Percentiles rank a stretch among this genome's conserved stretches.
Evolutionary conservation across 176 grass and related monocot species (phyloP).

Genomic region (Oryza meridionalis): DNA sequence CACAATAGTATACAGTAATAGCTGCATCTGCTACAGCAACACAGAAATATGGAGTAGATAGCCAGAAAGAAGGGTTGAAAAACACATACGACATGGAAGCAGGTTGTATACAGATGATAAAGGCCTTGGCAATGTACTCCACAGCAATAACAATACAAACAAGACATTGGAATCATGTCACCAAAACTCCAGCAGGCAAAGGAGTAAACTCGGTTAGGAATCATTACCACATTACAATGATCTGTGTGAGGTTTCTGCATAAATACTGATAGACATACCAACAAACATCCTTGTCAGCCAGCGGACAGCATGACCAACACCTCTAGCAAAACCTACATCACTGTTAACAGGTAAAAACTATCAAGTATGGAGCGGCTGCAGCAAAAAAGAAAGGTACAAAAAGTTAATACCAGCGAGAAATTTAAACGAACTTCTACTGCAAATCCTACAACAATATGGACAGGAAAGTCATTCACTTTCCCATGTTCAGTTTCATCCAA

Average conservation of each 20-base stretch:
- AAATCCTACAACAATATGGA: slow-evolving; percentile 53
- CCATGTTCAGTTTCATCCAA: slow-evolving; percentile 66
- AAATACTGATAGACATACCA: slow-evolving; percentile 28
- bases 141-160: background rate
- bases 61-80: too few relatives aligned
- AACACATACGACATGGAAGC: too few relatives aligned
- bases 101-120: background rate
- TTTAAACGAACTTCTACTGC: slow-evolving; percentile 35
- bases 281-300: slow-evolving; percentile 43
- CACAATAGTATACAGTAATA: background rate
- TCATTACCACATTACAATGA: slow-evolving; percentile 64
- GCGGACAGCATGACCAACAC: slow-evolving; percentile 21
- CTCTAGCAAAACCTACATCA: slow-evolving; percentile 37
- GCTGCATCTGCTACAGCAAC: background rate
- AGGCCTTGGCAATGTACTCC: background rate
- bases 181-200: slow-evolving; percentile 36
- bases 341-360: slow-evolving; percentile 42
- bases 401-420: slow-evolving; percentile 47
- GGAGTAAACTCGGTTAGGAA: slow-evolving; percentile 21
- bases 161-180: background rate
- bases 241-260: slow-evolving; percentile 57
- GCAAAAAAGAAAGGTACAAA: slow-evolving; percentile 33
- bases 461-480: slow-evolving; percentile 67
- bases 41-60: background rate
- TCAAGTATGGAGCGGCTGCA: slow-evolving; percentile 29